A percentile compares a stretch with the other conserved stretches of the same genome.
Conservation (phyloP, 2,329 filamentous ascomycete genomes). For the Microsporum audouinii region DNA sequence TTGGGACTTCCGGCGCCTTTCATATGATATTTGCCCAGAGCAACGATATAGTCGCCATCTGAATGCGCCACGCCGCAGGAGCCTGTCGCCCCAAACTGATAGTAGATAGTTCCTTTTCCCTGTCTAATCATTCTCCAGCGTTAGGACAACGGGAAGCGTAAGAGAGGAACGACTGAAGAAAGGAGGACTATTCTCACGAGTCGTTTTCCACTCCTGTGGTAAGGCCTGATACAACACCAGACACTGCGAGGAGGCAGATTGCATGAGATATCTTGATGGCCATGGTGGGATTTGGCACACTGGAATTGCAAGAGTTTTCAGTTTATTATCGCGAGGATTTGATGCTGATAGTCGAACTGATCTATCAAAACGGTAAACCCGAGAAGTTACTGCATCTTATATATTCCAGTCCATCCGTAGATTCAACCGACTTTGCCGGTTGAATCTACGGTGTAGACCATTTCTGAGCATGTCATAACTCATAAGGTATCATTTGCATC, state of each 20-base stretch:
- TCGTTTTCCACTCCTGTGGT: background rate
- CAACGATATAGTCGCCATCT: conserved; percentile 10
- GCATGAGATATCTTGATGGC: background rate
- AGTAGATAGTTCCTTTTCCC: conserved; percentile 10
- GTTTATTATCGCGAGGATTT: background rate
- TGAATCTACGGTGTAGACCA: background rate
- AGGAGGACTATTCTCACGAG: background rate
- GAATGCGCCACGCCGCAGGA: conserved; percentile 9
- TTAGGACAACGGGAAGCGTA: background rate
- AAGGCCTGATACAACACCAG: background rate
- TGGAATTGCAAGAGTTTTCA: background rate
- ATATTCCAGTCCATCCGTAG: background rate
- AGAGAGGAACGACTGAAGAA: background rate
- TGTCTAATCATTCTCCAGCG: background rate
- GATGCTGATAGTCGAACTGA: background rate
- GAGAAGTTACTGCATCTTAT: background rate
- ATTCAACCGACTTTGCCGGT: background rate
- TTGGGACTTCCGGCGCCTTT: conserved; percentile 3
- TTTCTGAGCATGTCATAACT: background rate
- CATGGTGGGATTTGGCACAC: background rate
- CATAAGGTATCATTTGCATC: background rate
- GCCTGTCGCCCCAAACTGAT: conserved; percentile 6
- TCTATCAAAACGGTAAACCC: background rate
- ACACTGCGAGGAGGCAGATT: background rate
- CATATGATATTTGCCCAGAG: conserved; percentile 9